A percentile compares a stretch with the other conserved stretches of the same genome.
phyloP scores from a whole-genome alignment of 2,329 filamentous ascomycete genomes.

The Pseudogymnoascus destructans region DNA sequence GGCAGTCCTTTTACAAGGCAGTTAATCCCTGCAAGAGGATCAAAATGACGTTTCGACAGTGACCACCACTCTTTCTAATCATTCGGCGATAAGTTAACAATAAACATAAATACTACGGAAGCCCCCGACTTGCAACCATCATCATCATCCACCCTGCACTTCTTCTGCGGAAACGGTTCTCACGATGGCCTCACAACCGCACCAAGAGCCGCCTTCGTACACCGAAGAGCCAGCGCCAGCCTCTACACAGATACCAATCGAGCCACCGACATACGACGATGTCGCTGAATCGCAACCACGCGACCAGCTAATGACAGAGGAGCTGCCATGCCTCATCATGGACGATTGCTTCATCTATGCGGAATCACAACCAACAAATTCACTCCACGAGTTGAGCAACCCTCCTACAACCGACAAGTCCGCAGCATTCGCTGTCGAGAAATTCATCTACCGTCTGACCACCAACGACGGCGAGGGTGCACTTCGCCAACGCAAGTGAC shows the following conservation, averaged over 20 bases:
- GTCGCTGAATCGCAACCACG: not conserved
- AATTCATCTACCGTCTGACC: constrained; percentile 4
- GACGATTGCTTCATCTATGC: not conserved
- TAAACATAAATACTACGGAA: not conserved
- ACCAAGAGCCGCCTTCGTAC: not conserved
- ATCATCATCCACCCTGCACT: not conserved
- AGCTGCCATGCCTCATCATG: not conserved
- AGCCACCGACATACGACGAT: not conserved
- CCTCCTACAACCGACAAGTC: constrained; percentile 4
- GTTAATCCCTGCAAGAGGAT: not conserved
- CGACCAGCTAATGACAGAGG: not conserved
- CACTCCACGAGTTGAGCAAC: constrained; percentile 6
- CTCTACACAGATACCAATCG: not conserved
- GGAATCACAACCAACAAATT: not conserved
- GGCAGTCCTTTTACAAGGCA: not conserved
- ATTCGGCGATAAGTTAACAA: not conserved
- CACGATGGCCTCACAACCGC: not conserved
- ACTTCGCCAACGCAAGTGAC: not conserved
- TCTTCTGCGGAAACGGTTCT: not conserved
- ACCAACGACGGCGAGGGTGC: constrained; percentile 8
- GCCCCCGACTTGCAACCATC: not conserved
- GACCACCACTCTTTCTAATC: not conserved
- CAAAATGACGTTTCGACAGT: not conserved
- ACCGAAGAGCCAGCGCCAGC: not conserved
- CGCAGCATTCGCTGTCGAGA: constrained; percentile 7